phyloP scores from a whole-genome alignment of 1,284 basidiomycete genomes.

The Jaminaea rosea region DNA sequence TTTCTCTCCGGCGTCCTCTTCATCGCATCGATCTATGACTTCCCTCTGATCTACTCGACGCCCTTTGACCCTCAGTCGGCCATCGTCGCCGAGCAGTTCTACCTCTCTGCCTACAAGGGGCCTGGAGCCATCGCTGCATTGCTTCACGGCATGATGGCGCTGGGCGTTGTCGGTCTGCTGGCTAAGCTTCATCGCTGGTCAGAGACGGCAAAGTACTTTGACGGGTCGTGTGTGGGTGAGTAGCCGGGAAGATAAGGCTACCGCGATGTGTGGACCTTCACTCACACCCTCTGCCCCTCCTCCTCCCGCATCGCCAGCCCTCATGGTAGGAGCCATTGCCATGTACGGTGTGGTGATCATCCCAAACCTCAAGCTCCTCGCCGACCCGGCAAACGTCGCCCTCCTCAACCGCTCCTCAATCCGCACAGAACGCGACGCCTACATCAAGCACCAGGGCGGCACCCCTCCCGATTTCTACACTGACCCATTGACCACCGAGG shows the following conservation, averaged over 20 bases:
- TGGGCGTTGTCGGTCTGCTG: slow-evolving; percentile 37
- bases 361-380: slow-evolving; percentile 38
- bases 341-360: slow-evolving; percentile 40
- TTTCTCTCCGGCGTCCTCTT: slow-evolving; percentile 44
- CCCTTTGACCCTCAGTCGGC: slow-evolving; percentile 8
- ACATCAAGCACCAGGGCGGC: slow-evolving; percentile 11
- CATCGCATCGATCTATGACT: slow-evolving; percentile 39
- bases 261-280: not conserved
- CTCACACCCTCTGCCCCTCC: not conserved
- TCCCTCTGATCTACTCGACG: slow-evolving; percentile 37
- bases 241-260: not conserved
- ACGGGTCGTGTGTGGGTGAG: slow-evolving; percentile 31
- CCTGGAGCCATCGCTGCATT: slow-evolving; percentile 35
- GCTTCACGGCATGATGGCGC: slow-evolving; percentile 39
- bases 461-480: slow-evolving; percentile 1
- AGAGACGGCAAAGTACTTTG: slow-evolving; percentile 45
- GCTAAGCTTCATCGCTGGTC: slow-evolving; percentile 44
- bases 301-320: slow-evolving; percentile 6
- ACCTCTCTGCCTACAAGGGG: slow-evolving; percentile 32
- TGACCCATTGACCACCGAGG: slow-evolving; percentile 24
- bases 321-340: slow-evolving; percentile 36
- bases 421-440: slow-evolving; percentile 21
- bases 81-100: slow-evolving; percentile 36
- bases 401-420: slow-evolving; percentile 26
- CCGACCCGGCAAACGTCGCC: slow-evolving; percentile 29